Evolutionary conservation across 108 stramenopile genomes (phyloP).

Genomic region (Fragilariopsis cylindrus): DNA sequence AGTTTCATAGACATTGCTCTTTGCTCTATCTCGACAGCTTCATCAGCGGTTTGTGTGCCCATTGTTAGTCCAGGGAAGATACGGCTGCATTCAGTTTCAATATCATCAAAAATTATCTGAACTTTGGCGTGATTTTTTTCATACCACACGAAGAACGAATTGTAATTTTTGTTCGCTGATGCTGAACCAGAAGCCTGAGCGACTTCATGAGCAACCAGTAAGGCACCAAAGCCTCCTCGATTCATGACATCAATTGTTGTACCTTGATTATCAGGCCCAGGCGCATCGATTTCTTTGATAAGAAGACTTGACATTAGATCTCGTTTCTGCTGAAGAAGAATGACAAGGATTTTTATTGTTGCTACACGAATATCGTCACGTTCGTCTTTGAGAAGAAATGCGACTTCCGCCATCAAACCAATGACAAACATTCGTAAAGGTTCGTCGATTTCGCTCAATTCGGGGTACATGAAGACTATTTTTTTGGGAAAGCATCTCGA

Average conservation of each 20-base stretch:
- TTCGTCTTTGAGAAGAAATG: slow-evolving; percentile 55
- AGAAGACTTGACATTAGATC: slow-evolving; percentile 77
- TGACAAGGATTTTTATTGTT: slow-evolving; percentile 62
- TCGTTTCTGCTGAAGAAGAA: slow-evolving; percentile 62
- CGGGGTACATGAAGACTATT: slow-evolving; percentile 51
- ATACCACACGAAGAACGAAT: slow-evolving; percentile 85
- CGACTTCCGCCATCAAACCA: slow-evolving; percentile 70
- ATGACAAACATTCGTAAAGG: slow-evolving; percentile 71
- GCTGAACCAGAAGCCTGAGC: slow-evolving; percentile 50
- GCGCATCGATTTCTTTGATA: slow-evolving; percentile 60
- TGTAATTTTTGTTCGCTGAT: slow-evolving; percentile 56
- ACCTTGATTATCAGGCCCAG: slow-evolving; percentile 51
- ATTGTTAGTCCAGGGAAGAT: slow-evolving; percentile 49
- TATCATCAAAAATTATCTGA: slow-evolving; percentile 67
- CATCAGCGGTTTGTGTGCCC: slow-evolving; percentile 57
- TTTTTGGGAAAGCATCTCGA: slow-evolving; percentile 52
- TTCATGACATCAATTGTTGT: slow-evolving; percentile 85
- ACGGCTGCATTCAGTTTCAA: slow-evolving; percentile 50
- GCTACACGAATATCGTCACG: slow-evolving; percentile 62
- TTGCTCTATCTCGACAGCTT: slow-evolving; percentile 83
- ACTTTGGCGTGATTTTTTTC: slow-evolving; percentile 65
- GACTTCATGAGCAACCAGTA: slow-evolving; percentile 75
- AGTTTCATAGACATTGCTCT: slow-evolving; percentile 67
- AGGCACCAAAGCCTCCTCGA: slow-evolving; percentile 80
- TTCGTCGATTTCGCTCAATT: slow-evolving; percentile 58